phyloP scores from a whole-genome alignment of 2,329 filamentous ascomycete genomes.

The Botryotinia convoluta region DNA sequence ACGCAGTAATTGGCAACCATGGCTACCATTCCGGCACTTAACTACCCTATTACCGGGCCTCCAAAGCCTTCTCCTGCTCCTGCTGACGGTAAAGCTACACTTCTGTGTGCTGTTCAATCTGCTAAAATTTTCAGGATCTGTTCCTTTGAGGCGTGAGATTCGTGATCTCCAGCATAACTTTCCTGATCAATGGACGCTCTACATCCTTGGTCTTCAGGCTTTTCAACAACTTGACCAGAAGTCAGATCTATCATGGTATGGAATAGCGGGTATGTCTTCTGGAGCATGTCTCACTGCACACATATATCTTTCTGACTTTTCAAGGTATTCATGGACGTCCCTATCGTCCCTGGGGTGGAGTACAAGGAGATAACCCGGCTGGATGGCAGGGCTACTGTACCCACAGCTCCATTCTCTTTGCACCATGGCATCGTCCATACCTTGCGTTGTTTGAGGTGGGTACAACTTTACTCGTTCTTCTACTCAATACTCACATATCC shows the following conservation, averaged over 20 bases:
- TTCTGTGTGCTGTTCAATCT: neutral
- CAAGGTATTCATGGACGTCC: slow-evolving; percentile 76
- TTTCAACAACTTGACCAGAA: slow-evolving; percentile 69
- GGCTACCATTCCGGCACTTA: slow-evolving; percentile 24
- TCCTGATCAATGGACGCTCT: slow-evolving; percentile 70
- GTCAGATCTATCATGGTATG: slow-evolving; percentile 70
- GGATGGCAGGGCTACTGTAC: slow-evolving; percentile 58
- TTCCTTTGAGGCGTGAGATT: slow-evolving; percentile 60
- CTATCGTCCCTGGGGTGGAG: slow-evolving; percentile 55
- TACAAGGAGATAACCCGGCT: slow-evolving; percentile 41
- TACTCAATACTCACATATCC: slow-evolving; percentile 36
- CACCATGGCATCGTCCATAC: slow-evolving; percentile 82
- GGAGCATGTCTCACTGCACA: slow-evolving; percentile 37
- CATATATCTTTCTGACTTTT: neutral
- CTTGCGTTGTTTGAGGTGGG: slow-evolving; percentile 58
- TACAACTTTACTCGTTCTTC: neutral
- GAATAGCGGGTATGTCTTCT: slow-evolving; percentile 61
- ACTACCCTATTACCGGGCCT: slow-evolving; percentile 28
- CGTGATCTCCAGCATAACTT: slow-evolving; percentile 59
- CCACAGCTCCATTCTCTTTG: slow-evolving; percentile 73
- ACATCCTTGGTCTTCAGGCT: slow-evolving; percentile 65
- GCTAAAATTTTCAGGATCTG: slow-evolving; percentile 25
- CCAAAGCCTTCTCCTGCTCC: slow-evolving; percentile 25
- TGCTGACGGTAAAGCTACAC: slow-evolving; percentile 24
- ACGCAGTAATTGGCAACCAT: neutral